A percentile compares a stretch with the other conserved stretches of the same genome.
These are phyloP conservation scores for Flaveria linearis DNA, from an alignment of 129 eudicot species.

Conservation along the genomic window DNA sequence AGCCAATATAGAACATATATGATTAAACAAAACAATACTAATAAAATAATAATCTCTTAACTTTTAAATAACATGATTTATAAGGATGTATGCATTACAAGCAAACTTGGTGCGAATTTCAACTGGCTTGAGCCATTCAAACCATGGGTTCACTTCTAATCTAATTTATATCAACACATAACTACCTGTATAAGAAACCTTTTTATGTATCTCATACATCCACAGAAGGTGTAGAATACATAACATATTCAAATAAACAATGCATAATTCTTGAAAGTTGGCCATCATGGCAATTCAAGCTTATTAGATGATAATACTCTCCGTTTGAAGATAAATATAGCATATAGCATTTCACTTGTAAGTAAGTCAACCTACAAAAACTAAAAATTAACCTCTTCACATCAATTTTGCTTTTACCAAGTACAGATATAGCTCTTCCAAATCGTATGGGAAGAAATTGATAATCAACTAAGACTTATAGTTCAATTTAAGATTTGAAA, in stretches of 20 bases:
- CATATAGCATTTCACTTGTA: neutral
- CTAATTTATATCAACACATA: slow-evolving; percentile 11
- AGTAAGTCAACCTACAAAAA: slow-evolving; percentile 10
- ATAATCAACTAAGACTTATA: neutral
- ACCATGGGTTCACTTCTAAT: neutral
- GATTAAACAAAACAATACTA: neutral
- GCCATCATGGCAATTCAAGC: slow-evolving; percentile 1
- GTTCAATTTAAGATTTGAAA: neutral
- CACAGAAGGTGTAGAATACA: neutral
- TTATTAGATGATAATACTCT: neutral
- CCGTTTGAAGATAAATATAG: neutral
- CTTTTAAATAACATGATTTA: neutral
- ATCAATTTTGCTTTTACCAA: slow-evolving; percentile 1
- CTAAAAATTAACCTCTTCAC: slow-evolving; percentile 15
- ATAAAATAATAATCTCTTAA: neutral
- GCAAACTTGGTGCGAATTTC: neutral
- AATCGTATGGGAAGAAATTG: neutral
- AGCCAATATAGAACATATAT: neutral
- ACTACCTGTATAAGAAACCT: neutral
- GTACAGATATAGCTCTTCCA: neutral
- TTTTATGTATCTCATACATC: slow-evolving; percentile 14
- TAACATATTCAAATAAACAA: neutral
- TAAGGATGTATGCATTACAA: neutral
- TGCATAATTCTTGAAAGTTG: neutral
- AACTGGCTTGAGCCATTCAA: neutral